Conservation (phyloP, 2,329 filamentous ascomycete species). For the Epicoccum nigrum region DNA sequence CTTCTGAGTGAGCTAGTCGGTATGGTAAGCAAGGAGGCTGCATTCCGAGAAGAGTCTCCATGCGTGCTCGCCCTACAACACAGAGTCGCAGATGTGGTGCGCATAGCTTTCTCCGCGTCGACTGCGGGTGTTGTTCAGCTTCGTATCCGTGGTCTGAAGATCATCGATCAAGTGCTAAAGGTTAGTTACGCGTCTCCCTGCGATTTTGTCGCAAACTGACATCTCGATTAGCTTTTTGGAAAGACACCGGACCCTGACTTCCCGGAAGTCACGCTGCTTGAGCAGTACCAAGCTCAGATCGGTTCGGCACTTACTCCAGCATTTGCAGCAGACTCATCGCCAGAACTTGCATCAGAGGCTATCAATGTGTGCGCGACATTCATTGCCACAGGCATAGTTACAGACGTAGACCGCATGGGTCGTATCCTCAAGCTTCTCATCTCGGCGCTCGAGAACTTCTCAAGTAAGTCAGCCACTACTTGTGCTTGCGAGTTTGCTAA, state of each 20-base stretch:
- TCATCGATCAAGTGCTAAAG: constrained; percentile 90
- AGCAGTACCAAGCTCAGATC: constrained; percentile 98
- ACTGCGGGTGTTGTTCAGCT: constrained; percentile 91
- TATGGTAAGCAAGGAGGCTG: constrained; percentile 78
- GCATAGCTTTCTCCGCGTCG: constrained; percentile 96
- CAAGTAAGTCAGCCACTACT: constrained; percentile 54
- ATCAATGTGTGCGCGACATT: constrained; percentile 98
- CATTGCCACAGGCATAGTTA: constrained; percentile 95
- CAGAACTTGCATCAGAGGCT: constrained; percentile 92
- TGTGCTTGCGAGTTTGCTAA: constrained; percentile 19
- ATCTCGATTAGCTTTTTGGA: constrained; percentile 73
- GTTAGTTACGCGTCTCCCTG: constrained; percentile 33
- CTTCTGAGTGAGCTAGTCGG: constrained; percentile 83
- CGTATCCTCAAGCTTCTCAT: constrained; percentile 94
- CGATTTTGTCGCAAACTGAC: constrained; percentile 3
- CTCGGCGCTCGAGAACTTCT: constrained; percentile 89
- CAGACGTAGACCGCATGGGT: constrained; percentile 97
- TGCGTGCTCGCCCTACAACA: constrained; percentile 81
- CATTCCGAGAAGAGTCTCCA: constrained; percentile 76
- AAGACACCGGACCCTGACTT: constrained; percentile 96
- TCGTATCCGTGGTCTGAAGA: constrained; percentile 87
- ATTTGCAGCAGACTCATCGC: constrained; percentile 93
- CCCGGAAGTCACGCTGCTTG: constrained; percentile 91
- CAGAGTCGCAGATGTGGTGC: constrained; percentile 87
- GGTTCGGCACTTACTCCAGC: constrained; percentile 94